Conservation (phyloP, 495 filamentous ascomycete genomes). For the Aeminium ludgeri region DNA sequence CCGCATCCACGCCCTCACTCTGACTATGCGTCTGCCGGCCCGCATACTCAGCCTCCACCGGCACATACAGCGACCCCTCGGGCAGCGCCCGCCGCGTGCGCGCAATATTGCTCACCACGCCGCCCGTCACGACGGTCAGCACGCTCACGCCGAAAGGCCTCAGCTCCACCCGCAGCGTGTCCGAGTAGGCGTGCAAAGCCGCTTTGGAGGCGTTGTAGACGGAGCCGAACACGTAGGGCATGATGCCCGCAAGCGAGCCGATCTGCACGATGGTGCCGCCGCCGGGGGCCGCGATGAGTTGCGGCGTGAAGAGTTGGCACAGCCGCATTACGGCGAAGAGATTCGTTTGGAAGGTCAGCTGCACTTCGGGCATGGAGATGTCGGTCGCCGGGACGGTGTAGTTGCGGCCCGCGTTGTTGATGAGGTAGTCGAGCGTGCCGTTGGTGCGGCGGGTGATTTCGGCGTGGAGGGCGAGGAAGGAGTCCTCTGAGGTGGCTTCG, state of each 20-base stretch:
- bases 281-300: conserved; percentile 40
- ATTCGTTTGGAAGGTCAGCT: conserved; percentile 39
- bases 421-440: conserved; percentile 37
- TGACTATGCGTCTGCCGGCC: conserved; percentile 40
- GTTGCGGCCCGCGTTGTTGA: conserved; percentile 47
- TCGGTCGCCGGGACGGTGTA: conserved; percentile 48
- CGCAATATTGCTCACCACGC: conserved; percentile 42
- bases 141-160: conserved; percentile 31
- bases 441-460: conserved; percentile 30
- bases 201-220: conserved; percentile 50
- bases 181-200: conserved; percentile 42
- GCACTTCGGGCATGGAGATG: conserved; percentile 34
- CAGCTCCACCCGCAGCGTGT: conserved; percentile 42
- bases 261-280: conserved; percentile 46
- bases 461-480: conserved; percentile 29
- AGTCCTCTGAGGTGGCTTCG: conserved; percentile 33
- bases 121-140: conserved; percentile 40
- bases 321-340: conserved; percentile 42
- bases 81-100: conserved; percentile 33
- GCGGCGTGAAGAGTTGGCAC: conserved; percentile 40
- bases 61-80: conserved; percentile 34
- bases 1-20: conserved; percentile 34
- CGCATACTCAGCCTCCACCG: conserved; percentile 35
- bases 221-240: conserved; percentile 26
- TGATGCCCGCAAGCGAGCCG: conserved; percentile 39